A percentile compares a stretch with the other conserved stretches of the same genome.
These are phyloP conservation scores for Lentinus tigrinus DNA, from an alignment of 768 basidiomycete genomes.

Conservation along the genomic window DNA sequence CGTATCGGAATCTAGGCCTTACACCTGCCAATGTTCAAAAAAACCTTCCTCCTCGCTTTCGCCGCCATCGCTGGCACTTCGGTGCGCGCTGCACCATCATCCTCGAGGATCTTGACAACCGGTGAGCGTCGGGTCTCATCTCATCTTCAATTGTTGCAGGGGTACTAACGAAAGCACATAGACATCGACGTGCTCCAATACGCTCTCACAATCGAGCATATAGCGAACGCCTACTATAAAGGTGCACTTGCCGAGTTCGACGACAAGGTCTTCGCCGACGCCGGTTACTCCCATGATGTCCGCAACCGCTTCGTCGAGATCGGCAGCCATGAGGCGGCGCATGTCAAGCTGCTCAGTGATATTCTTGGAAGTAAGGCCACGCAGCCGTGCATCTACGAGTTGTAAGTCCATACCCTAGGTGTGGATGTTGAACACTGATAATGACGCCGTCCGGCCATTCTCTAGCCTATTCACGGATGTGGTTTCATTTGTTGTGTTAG, in stretches of 20 bases:
- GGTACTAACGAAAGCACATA: constrained; percentile 1
- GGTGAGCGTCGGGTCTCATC: constrained; percentile 9
- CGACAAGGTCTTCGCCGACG: constrained; percentile 42
- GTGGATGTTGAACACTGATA: background rate
- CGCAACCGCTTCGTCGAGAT: constrained; percentile 53
- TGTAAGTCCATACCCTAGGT: constrained; percentile 37
- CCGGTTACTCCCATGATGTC: constrained; percentile 50
- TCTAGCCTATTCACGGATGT: constrained; percentile 43
- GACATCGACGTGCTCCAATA: constrained; percentile 40
- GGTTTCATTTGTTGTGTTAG: constrained; percentile 42
- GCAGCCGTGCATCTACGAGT: constrained; percentile 58
- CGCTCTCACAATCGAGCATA: constrained; percentile 47
- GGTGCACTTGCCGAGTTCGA: constrained; percentile 45
- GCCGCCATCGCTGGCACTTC: constrained; percentile 6
- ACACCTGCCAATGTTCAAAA: constrained; percentile 1
- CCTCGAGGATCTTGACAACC: background rate
- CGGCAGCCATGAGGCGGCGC: constrained; percentile 50
- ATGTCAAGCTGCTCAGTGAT: constrained; percentile 51
- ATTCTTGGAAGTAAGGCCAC: constrained; percentile 46
- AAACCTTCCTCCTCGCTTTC: constrained; percentile 11
- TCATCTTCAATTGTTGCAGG: background rate
- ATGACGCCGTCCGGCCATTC: background rate
- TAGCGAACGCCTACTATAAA: constrained; percentile 47
- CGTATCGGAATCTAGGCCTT: too few relatives aligned
- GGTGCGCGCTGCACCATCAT: constrained; percentile 17